Conservation (phyloP, 805 yeast species). For the Schwanniomyces occidentalis region DNA sequence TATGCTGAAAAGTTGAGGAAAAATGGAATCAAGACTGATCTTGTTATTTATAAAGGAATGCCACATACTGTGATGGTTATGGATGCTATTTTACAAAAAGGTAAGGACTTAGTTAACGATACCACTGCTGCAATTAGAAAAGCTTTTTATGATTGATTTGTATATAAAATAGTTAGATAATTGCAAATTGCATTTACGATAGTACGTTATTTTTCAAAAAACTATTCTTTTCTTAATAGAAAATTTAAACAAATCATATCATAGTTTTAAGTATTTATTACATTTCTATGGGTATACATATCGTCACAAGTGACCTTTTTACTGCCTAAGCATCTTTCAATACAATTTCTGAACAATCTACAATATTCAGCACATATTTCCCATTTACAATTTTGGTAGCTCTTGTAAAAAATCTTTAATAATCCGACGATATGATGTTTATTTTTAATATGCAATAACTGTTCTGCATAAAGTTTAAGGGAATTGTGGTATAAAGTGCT, state of each 20-base stretch:
- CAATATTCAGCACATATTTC: conserved; percentile 59
- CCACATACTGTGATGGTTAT: conserved; percentile 54
- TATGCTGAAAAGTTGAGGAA: conserved; percentile 38
- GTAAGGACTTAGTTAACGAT: conserved; percentile 31
- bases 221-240: too few species aligned
- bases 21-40: conserved; percentile 36
- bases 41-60: conserved; percentile 39
- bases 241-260: too few species aligned
- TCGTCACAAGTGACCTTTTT: conserved; percentile 46
- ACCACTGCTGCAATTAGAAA: conserved; percentile 27
- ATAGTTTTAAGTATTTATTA: too few species aligned
- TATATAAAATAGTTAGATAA: neutral
- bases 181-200: neutral
- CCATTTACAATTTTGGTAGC: conserved; percentile 45
- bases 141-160: conserved; percentile 19
- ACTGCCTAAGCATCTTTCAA: conserved; percentile 54
- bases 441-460: conserved; percentile 38
- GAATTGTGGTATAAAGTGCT: conserved; percentile 43
- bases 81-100: conserved; percentile 39
- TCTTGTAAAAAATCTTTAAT: conserved; percentile 43
- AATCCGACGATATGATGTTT: conserved; percentile 58
- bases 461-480: conserved; percentile 41
- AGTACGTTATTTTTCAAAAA: too few species aligned
- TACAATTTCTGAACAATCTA: conserved; percentile 52
- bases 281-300: too few species aligned